A percentile compares a stretch with the other conserved stretches of the same genome.
phyloP scores from a whole-genome alignment of 2,329 filamentous ascomycete species.

The Chalara sp. region DNA sequence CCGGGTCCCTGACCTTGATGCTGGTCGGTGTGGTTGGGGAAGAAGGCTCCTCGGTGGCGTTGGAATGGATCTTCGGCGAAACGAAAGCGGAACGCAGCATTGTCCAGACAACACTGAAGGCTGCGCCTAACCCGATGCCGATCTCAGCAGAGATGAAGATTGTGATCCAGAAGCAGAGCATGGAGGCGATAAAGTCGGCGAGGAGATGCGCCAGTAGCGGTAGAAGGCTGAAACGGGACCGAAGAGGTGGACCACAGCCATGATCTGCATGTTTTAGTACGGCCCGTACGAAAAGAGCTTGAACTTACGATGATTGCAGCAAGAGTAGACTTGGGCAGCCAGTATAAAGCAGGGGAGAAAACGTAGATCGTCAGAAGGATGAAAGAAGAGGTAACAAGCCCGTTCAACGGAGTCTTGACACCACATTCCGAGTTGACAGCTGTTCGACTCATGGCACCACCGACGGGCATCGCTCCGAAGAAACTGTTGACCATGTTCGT shows the following conservation, averaged over 20 bases:
- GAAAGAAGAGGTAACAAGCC: conserved; percentile 52
- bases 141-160: conserved; percentile 56
- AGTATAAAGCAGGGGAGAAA: conserved; percentile 54
- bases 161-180: conserved; percentile 59
- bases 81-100: conserved; percentile 8
- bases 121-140: conserved; percentile 28
- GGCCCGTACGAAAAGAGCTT: background rate
- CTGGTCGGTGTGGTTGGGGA: background rate
- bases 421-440: conserved; percentile 60
- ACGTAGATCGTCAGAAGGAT: conserved; percentile 57
- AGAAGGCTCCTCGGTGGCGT: conserved; percentile 2
- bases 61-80: conserved; percentile 3
- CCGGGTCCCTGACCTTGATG: background rate
- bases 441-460: conserved; percentile 60
- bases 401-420: conserved; percentile 55
- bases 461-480: conserved; percentile 57
- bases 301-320: conserved; percentile 49
- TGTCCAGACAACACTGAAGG: conserved; percentile 7
- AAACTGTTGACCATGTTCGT: conserved; percentile 59
- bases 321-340: conserved; percentile 60
- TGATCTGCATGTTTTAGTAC: conserved; percentile 34
- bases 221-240: conserved; percentile 53
- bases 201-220: conserved; percentile 42
- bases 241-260: conserved; percentile 56
- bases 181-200: conserved; percentile 56